Conservation (phyloP, 1,284 basidiomycete species). For the Boletus semigastroideus region DNA sequence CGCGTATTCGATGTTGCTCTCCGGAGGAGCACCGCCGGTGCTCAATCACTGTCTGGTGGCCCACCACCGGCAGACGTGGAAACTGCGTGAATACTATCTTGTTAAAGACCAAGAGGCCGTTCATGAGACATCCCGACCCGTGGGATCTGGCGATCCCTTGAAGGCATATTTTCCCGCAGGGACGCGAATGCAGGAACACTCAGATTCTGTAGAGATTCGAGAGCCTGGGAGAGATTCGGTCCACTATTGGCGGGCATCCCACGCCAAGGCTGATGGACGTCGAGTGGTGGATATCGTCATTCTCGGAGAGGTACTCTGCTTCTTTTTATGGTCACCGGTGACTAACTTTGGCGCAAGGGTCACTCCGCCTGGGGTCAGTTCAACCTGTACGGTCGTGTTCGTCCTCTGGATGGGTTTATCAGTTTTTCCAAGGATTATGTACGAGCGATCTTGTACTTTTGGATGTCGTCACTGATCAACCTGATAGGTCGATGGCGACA, state of each 20-base stretch:
- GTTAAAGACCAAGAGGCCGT: conserved; percentile 26
- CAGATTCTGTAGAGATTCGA: conserved; percentile 18
- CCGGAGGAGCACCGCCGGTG: conserved; percentile 56
- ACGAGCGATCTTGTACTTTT: conserved; percentile 3
- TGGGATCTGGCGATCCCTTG: conserved; percentile 38
- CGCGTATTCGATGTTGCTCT: conserved; percentile 61
- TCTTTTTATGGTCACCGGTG: neutral
- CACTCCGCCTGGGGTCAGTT: conserved; percentile 83
- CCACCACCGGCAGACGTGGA: conserved; percentile 76
- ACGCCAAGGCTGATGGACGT: neutral
- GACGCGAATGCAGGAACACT: conserved; percentile 19
- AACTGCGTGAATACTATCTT: conserved; percentile 68
- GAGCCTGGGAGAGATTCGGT: conserved; percentile 31
- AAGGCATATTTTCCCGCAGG: conserved; percentile 28
- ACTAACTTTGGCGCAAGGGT: conserved; percentile 45
- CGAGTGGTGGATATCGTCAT: conserved; percentile 56
- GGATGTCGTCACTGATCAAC: conserved; percentile 1
- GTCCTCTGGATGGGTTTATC: conserved; percentile 70
- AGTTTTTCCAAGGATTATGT: conserved; percentile 76
- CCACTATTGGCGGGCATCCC: conserved; percentile 39
- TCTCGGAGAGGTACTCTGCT: conserved; percentile 57
- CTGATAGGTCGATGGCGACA: conserved; percentile 57
- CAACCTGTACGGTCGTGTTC: conserved; percentile 63
- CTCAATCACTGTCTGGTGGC: conserved; percentile 59
- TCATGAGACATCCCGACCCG: conserved; percentile 8